phyloP scores from a whole-genome alignment of 2,329 filamentous ascomycete genomes.

The Phialemoniopsis sp. region DNA sequence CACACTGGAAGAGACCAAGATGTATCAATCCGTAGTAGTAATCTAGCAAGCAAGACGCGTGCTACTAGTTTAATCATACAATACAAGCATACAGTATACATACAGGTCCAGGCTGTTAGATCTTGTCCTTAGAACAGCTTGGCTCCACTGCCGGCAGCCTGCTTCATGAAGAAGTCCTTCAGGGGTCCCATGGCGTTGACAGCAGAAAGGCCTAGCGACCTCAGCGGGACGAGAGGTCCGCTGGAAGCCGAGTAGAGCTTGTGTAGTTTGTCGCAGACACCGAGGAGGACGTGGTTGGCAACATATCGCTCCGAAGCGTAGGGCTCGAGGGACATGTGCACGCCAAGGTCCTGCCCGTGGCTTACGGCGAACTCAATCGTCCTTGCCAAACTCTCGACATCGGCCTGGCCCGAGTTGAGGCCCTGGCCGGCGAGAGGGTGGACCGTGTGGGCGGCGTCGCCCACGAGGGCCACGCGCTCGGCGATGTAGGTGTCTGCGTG shows the following conservation, averaged over 20 bases:
- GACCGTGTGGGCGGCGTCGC: constrained; percentile 91
- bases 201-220: constrained; percentile 71
- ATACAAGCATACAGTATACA: too few species aligned
- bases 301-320: constrained; percentile 81
- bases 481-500: constrained; percentile 93
- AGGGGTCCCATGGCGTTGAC: constrained; percentile 72
- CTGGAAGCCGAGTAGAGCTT: constrained; percentile 82
- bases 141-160: constrained; percentile 52
- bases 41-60: too few species aligned
- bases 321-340: constrained; percentile 69
- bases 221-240: constrained; percentile 74
- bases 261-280: constrained; percentile 83
- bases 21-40: too few species aligned
- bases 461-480: constrained; percentile 86
- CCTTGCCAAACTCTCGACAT: constrained; percentile 73
- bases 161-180: constrained; percentile 84
- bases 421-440: constrained; percentile 95
- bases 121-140: constrained; percentile 35
- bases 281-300: constrained; percentile 75
- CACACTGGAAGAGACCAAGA: too few species aligned
- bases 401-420: constrained; percentile 87
- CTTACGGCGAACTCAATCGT: constrained; percentile 72
- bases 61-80: too few species aligned
- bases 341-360: constrained; percentile 85
- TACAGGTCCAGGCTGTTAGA: constrained; percentile 6